Evolutionary conservation across 2,329 filamentous ascomycete genomes (phyloP).

Genomic region (Nigrospora sphaerica): DNA sequence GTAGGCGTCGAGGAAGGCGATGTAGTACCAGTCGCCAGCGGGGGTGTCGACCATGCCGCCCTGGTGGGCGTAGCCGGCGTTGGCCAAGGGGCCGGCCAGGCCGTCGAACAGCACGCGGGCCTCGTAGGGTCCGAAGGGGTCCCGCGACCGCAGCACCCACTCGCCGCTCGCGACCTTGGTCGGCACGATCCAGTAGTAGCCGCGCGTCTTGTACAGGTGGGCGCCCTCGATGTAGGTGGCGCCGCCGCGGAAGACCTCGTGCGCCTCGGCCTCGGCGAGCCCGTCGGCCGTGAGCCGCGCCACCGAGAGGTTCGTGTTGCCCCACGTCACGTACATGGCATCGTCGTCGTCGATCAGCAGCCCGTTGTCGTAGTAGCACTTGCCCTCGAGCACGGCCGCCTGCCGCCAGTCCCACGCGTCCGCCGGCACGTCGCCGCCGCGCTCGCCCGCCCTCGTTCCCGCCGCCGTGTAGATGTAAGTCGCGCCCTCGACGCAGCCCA

Average conservation of each 20-base stretch:
- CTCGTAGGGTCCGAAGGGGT: constrained; percentile 44
- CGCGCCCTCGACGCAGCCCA: constrained; percentile 44
- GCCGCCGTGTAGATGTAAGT: constrained; percentile 47
- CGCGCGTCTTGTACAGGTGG: constrained; percentile 46
- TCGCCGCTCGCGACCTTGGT: constrained; percentile 33
- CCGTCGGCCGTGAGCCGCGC: constrained; percentile 43
- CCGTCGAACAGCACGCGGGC: constrained; percentile 31
- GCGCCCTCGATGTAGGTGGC: constrained; percentile 36
- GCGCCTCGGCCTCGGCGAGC: constrained; percentile 23
- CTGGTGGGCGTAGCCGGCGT: constrained; percentile 41
- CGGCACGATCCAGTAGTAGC: constrained; percentile 43
- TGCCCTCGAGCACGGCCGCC: constrained; percentile 17
- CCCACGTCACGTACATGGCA: constrained; percentile 51
- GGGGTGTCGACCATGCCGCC: constrained; percentile 46
- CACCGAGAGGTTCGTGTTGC: constrained; percentile 38
- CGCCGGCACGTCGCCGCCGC: constrained; percentile 6
- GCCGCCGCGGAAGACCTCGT: constrained; percentile 31
- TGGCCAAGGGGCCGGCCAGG: constrained; percentile 27
- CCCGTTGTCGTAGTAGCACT: constrained; percentile 51
- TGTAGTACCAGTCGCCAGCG: constrained; percentile 46
- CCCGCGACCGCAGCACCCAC: constrained; percentile 38
- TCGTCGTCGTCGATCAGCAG: constrained; percentile 51
- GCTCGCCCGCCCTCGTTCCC: not conserved
- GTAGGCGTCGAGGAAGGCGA: constrained; percentile 46
- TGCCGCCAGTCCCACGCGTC: constrained; percentile 37